Conservation (phyloP, 441 rosid species). For the Melastoma candidum region DNA sequence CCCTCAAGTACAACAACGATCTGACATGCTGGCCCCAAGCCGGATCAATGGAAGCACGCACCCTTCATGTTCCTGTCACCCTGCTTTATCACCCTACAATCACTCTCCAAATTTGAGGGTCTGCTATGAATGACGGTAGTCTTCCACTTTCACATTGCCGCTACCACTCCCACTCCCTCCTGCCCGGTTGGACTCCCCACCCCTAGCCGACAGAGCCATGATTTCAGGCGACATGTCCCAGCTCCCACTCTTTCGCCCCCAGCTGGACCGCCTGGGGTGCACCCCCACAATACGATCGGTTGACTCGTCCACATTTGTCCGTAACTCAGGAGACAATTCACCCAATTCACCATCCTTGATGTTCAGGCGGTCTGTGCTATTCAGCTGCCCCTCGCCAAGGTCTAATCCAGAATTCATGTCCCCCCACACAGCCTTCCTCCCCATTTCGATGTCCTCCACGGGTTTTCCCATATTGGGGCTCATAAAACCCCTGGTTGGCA, state of each 20-base stretch:
- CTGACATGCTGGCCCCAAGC: too few relatives aligned
- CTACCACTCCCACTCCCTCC: constrained; percentile 26
- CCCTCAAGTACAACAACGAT: too few relatives aligned
- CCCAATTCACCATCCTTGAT: constrained; percentile 72
- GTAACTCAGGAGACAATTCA: constrained; percentile 56
- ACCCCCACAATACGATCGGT: constrained; percentile 46
- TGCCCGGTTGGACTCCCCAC: constrained; percentile 62
- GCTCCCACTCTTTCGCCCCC: constrained; percentile 98
- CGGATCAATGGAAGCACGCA: too few relatives aligned
- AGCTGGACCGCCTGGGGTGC: constrained; percentile 80
- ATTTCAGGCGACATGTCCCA: constrained; percentile 97
- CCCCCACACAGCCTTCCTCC: constrained; percentile 75
- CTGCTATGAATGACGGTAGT: constrained; percentile 3
- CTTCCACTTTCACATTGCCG: constrained; percentile 14
- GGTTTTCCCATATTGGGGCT: constrained; percentile 84
- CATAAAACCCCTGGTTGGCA: constrained; percentile 60
- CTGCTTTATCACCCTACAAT: too few relatives aligned
- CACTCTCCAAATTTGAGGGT: too few relatives aligned
- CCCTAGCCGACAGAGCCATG: constrained; percentile 79
- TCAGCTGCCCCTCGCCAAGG: constrained; percentile 45
- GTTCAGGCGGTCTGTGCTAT: constrained; percentile 44
- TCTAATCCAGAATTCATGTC: constrained; percentile 54
- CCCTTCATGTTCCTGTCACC: too few relatives aligned
- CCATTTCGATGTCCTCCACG: constrained; percentile 76
- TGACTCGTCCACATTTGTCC: constrained; percentile 53